Percentiles rank a stretch among this genome's conserved stretches.
phyloP scores from a whole-genome alignment of 441 rosid species.

The Brassica balearica region DNA sequence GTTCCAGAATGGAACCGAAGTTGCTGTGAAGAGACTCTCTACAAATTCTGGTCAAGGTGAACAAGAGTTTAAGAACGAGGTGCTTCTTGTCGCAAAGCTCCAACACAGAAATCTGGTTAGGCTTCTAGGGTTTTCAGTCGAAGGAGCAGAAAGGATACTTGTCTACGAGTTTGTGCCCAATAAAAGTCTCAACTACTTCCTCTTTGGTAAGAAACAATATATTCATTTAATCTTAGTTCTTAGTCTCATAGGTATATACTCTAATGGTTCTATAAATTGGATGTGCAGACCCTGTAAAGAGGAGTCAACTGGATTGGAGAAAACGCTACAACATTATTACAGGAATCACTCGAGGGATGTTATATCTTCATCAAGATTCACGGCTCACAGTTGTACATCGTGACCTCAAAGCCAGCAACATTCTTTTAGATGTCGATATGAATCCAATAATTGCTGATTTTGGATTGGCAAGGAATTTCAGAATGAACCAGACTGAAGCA shows the following conservation, averaged over 20 bases:
- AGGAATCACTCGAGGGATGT: slow-evolving; percentile 48
- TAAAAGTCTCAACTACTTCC: background rate
- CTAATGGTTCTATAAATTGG: background rate
- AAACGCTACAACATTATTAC: background rate
- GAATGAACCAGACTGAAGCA: slow-evolving; percentile 35
- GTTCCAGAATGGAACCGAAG: slow-evolving; percentile 4
- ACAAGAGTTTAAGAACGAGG: background rate
- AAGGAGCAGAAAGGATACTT: background rate
- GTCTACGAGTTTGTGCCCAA: background rate
- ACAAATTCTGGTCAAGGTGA: background rate
- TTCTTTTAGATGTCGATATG: slow-evolving; percentile 52
- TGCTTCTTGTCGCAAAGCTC: slow-evolving; percentile 9
- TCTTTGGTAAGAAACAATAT: background rate
- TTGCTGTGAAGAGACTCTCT: slow-evolving; percentile 7
- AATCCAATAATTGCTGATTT: slow-evolving; percentile 52
- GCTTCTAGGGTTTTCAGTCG: background rate
- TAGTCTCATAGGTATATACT: background rate
- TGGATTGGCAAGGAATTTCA: slow-evolving; percentile 49
- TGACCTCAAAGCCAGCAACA: slow-evolving; percentile 30
- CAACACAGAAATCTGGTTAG: background rate
- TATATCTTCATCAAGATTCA: slow-evolving; percentile 36
- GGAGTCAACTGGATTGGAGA: background rate
- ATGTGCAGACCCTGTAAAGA: background rate
- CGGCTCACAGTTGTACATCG: slow-evolving; percentile 44
- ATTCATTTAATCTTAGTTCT: background rate